phyloP scores from a whole-genome alignment of 192 early-diverging fungal species.

The Coemansia interrupta region DNA sequence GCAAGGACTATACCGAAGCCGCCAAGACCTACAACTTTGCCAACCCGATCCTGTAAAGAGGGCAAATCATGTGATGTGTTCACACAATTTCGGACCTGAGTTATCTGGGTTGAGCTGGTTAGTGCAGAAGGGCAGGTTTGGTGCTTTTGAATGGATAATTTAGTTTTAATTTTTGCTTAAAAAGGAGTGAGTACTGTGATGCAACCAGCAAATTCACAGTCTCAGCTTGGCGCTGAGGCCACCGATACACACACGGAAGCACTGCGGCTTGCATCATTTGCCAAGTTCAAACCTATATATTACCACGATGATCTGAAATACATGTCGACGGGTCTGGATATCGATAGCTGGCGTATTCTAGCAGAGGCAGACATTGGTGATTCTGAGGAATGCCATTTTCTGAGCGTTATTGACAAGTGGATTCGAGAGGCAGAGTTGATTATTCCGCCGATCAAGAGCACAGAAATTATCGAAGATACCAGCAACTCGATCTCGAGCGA shows the following conservation, averaged over 20 bases:
- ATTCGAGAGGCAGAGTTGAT: slow-evolving; percentile 56
- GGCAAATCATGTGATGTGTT: background rate
- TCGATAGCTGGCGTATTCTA: slow-evolving; percentile 25
- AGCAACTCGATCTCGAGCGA: background rate
- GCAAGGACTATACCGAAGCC: slow-evolving; percentile 56
- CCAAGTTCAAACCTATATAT: slow-evolving; percentile 41
- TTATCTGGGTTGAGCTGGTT: no score
- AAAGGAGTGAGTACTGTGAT: background rate
- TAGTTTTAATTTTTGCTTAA: no score
- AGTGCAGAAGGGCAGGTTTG: no score
- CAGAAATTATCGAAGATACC: slow-evolving; percentile 29
- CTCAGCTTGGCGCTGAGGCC: slow-evolving; percentile 27
- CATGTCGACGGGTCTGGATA: background rate
- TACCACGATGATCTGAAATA: slow-evolving; percentile 17
- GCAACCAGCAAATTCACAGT: background rate
- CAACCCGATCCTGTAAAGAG: slow-evolving; percentile 52
- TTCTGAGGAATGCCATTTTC: slow-evolving; percentile 35
- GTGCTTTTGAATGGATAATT: no score
- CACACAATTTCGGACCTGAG: background rate
- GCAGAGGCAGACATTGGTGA: slow-evolving; percentile 27
- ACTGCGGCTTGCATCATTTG: slow-evolving; percentile 37
- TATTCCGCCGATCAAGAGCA: slow-evolving; percentile 60
- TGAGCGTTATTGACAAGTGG: slow-evolving; percentile 56
- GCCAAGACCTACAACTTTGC: slow-evolving; percentile 60
- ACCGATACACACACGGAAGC: slow-evolving; percentile 29